phyloP scores from a whole-genome alignment of 257 asterid species.

The Primulina huaijiensis region DNA sequence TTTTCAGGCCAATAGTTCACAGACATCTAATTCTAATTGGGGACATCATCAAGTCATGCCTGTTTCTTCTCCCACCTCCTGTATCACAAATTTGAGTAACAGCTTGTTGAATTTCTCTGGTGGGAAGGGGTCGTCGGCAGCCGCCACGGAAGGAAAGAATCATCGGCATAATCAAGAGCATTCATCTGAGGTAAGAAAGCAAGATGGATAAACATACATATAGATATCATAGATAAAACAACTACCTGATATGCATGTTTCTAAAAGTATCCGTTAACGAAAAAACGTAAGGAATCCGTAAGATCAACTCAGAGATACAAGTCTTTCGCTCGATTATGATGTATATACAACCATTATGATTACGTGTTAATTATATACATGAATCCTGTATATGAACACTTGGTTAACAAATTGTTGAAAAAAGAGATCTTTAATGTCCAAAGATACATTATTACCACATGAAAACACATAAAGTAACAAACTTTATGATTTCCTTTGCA shows the following conservation, averaged over 20 bases:
- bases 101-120: constrained; percentile 54
- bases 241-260: constrained; percentile 10
- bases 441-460: constrained; percentile 24
- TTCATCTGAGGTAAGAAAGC: constrained; percentile 55
- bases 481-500: constrained; percentile 23
- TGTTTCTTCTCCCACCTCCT: constrained; percentile 60
- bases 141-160: constrained; percentile 28
- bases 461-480: constrained; percentile 21
- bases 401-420: background rate
- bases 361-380: background rate
- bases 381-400: background rate
- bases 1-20: constrained; percentile 23
- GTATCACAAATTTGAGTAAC: constrained; percentile 51
- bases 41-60: constrained; percentile 38
- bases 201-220: constrained; percentile 17
- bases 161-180: constrained; percentile 45
- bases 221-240: too few relatives aligned
- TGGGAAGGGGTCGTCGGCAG: constrained; percentile 3
- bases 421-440: constrained; percentile 28
- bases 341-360: background rate
- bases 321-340: background rate
- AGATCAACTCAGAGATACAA: background rate
- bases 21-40: constrained; percentile 29
- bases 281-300: background rate
- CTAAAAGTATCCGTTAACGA: constrained; percentile 13